Conservation (phyloP, 306 rosid genomes). For the Astragalus glycyphyllos region DNA sequence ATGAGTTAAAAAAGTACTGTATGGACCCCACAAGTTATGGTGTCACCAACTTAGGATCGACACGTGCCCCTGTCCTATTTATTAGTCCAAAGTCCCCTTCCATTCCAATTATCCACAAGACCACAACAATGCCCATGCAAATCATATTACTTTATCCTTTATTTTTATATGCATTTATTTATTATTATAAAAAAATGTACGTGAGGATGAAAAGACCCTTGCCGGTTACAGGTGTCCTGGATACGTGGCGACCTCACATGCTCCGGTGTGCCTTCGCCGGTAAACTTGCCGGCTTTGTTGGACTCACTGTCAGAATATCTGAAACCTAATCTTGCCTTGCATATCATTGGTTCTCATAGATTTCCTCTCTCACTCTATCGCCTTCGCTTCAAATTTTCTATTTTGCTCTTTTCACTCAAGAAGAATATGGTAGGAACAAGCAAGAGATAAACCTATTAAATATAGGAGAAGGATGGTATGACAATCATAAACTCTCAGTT, state of each 20-base stretch:
- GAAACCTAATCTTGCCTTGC: conserved; percentile 21
- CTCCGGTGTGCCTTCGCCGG: too few species aligned
- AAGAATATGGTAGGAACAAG: too few species aligned
- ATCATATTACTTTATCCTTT: conserved; percentile 52
- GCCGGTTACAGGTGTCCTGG: conserved; percentile 43
- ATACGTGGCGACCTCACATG: conserved; percentile 46
- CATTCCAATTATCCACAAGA: conserved; percentile 43
- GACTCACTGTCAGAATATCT: conserved; percentile 44
- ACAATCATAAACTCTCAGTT: too few species aligned
- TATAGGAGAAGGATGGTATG: too few species aligned
- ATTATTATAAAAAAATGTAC: background rate
- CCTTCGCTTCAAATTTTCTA: background rate
- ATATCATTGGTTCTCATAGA: background rate
- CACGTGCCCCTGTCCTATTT: conserved; percentile 51
- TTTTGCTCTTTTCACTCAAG: background rate
- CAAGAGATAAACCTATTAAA: too few species aligned
- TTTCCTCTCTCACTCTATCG: background rate
- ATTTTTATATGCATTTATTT: conserved; percentile 21
- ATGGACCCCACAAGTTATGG: conserved; percentile 41
- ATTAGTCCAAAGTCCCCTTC: background rate
- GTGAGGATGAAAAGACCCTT: conserved; percentile 39
- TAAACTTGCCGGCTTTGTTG: conserved; percentile 32
- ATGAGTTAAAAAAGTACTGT: too few species aligned
- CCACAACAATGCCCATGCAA: too few species aligned
- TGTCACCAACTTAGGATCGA: conserved; percentile 34